A percentile compares a stretch with the other conserved stretches of the same genome.
These are phyloP conservation scores for Limtongia smithiae DNA, from an alignment of 805 yeast genomes.

Conservation along the genomic window DNA sequence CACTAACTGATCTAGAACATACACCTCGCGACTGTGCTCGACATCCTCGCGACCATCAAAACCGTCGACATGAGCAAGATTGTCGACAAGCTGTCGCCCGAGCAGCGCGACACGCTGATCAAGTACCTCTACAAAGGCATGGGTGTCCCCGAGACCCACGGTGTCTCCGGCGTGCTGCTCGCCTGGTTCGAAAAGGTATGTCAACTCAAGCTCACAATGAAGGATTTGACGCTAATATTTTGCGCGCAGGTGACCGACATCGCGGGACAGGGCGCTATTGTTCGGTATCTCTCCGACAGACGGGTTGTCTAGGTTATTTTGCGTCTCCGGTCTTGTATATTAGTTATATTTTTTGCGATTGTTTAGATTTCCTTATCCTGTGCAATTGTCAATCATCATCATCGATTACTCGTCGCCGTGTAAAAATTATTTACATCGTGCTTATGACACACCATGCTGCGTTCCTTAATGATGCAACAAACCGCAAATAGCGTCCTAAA, in stretches of 20 bases:
- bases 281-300: conserved; percentile 81
- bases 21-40: conserved; percentile 59
- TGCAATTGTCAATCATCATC: too few species aligned
- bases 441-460: not conserved
- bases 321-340: too few species aligned
- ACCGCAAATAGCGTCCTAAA: not conserved
- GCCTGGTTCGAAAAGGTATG: conserved; percentile 80
- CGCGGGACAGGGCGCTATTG: conserved; percentile 85
- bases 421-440: too few species aligned
- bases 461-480: not conserved
- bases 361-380: too few species aligned
- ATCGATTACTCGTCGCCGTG: too few species aligned
- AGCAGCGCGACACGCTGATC: conserved; percentile 71
- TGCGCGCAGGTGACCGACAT: conserved; percentile 55
- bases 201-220: not conserved
- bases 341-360: too few species aligned
- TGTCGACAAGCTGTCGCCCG: conserved; percentile 55
- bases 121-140: conserved; percentile 85
- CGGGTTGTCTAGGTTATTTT: conserved; percentile 67
- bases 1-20: conserved; percentile 35
- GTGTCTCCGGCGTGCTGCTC: conserved; percentile 69
- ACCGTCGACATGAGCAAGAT: conserved; percentile 63
- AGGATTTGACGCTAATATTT: not conserved
- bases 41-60: conserved; percentile 63
- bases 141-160: conserved; percentile 57